Evolutionary conservation across 208 protist genomes (phyloP).

Genomic region (Leishmania lainsoni): DNA sequence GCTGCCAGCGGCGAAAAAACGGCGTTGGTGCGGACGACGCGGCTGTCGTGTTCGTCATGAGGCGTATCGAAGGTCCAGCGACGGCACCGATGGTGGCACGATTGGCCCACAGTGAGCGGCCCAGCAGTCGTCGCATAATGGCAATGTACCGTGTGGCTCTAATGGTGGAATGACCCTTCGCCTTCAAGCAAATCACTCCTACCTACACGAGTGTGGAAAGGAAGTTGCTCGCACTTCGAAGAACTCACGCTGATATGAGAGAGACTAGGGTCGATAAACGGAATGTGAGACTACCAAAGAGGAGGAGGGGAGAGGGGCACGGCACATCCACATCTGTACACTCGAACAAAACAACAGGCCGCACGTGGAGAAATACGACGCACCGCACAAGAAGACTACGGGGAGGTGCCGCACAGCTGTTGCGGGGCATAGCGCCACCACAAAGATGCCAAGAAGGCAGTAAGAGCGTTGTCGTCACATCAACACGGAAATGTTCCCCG

Average conservation of each 20-base stretch:
- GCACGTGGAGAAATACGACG: background rate
- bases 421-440: background rate
- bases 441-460: background rate
- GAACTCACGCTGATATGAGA: background rate
- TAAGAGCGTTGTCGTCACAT: background rate
- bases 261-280: no score
- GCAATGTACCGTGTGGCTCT: background rate
- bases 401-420: background rate
- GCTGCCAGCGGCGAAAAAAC: constrained; percentile 13
- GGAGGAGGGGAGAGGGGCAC: background rate
- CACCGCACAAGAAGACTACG: background rate
- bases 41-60: background rate
- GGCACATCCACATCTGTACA: background rate
- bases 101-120: background rate
- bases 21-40: background rate
- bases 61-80: background rate
- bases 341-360: background rate
- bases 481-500: background rate
- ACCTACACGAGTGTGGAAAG: background rate
- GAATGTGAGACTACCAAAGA: background rate
- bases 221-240: background rate
- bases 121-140: constrained; percentile 24
- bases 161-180: background rate
- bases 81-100: background rate
- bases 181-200: background rate